phyloP scores from a whole-genome alignment of 1,284 basidiomycete species.

The Rhodotorula glutinis region DNA sequence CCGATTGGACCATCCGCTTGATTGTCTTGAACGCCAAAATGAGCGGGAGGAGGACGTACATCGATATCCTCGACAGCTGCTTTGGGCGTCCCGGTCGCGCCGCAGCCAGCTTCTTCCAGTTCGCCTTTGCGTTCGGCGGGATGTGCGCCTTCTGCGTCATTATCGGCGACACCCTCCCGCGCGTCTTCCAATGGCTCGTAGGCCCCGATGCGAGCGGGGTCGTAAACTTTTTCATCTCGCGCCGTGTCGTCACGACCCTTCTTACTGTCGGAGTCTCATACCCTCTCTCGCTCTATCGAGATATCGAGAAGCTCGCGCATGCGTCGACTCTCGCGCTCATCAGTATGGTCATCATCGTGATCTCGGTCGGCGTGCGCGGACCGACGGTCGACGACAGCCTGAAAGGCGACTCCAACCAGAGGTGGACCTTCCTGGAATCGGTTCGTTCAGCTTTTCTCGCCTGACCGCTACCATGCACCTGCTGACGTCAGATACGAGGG shows the following conservation, averaged over 20 bases:
- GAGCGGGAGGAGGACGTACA: slow-evolving; percentile 86
- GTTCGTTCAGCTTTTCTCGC: neutral
- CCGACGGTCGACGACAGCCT: slow-evolving; percentile 73
- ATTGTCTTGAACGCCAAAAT: slow-evolving; percentile 81
- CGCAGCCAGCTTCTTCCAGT: slow-evolving; percentile 95
- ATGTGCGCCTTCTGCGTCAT: slow-evolving; percentile 97
- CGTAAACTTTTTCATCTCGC: slow-evolving; percentile 72
- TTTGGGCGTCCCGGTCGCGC: slow-evolving; percentile 84
- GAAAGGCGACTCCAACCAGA: slow-evolving; percentile 60
- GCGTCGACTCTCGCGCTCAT: slow-evolving; percentile 69
- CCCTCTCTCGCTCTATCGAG: slow-evolving; percentile 90
- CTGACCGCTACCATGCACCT: no score
- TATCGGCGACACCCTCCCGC: slow-evolving; percentile 84
- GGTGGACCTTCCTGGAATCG: slow-evolving; percentile 68
- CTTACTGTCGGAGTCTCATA: slow-evolving; percentile 83
- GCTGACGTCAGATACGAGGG: no score
- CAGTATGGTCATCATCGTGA: slow-evolving; percentile 92
- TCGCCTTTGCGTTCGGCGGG: slow-evolving; percentile 90
- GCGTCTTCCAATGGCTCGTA: slow-evolving; percentile 83
- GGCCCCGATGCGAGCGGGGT: slow-evolving; percentile 71
- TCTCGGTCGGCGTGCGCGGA: slow-evolving; percentile 79
- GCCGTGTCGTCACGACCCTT: slow-evolving; percentile 75
- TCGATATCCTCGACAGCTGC: slow-evolving; percentile 58
- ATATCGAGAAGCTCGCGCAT: slow-evolving; percentile 93
- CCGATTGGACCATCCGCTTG: slow-evolving; percentile 97